phyloP scores from a whole-genome alignment of 306 rosid genomes.

The Vigna unguiculata region DNA sequence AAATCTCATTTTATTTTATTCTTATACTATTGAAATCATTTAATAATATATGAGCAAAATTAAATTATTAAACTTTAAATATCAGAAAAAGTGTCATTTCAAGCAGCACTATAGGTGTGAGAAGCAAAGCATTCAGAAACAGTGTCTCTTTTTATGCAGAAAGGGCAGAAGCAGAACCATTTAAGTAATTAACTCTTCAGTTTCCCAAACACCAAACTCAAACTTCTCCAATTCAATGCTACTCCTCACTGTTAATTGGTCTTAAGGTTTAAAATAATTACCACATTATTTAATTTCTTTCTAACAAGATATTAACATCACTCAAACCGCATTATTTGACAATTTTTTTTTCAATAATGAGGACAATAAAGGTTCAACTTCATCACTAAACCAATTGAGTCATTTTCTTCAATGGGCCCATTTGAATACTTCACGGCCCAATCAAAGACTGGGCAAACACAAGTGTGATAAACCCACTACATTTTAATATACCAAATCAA shows the following conservation, averaged over 20 bases:
- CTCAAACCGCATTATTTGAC: neutral
- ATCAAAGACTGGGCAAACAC: neutral
- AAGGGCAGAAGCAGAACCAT: constrained; percentile 5
- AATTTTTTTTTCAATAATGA: too few species aligned
- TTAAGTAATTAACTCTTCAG: constrained; percentile 14
- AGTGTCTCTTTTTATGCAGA: constrained; percentile 14
- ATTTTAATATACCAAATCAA: neutral
- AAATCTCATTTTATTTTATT: too few species aligned
- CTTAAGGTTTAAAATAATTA: neutral
- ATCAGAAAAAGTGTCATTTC: too few species aligned
- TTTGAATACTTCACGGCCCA: constrained; percentile 23
- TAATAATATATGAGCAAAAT: too few species aligned
- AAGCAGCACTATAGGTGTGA: neutral
- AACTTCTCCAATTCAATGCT: constrained; percentile 27
- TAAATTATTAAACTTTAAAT: too few species aligned
- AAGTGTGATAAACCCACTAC: neutral
- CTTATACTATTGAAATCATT: too few species aligned
- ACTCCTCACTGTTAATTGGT: neutral
- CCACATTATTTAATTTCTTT: neutral
- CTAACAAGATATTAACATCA: neutral
- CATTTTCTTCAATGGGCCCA: constrained; percentile 16
- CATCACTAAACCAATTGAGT: neutral
- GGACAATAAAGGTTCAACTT: too few species aligned
- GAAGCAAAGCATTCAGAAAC: too few species aligned
- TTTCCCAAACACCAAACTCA: constrained; percentile 17